phyloP scores from a whole-genome alignment of 306 rosid genomes.

The Dalbergia oliveri region DNA sequence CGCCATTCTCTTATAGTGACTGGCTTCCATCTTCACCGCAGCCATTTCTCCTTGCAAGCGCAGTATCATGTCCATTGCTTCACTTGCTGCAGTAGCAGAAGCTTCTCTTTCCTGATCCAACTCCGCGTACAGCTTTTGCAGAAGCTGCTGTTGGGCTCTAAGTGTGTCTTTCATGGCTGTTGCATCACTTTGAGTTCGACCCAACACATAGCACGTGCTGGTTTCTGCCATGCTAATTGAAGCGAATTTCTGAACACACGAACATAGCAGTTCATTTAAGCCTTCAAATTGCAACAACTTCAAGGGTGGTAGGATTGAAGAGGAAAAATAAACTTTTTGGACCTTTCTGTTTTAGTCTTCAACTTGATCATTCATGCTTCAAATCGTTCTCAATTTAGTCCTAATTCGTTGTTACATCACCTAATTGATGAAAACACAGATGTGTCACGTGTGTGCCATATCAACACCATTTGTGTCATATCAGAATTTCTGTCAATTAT shows the following conservation, averaged over 20 bases:
- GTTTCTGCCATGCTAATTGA: conserved; percentile 66
- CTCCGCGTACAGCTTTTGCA: conserved; percentile 75
- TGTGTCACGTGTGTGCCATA: too few relatives aligned
- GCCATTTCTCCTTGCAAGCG: conserved; percentile 95
- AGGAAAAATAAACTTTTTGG: too few relatives aligned
- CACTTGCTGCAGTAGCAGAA: conserved; percentile 80
- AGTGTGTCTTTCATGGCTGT: conserved; percentile 66
- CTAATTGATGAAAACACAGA: too few relatives aligned
- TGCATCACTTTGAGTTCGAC: conserved; percentile 66
- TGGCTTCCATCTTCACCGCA: conserved; percentile 87
- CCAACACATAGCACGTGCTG: conserved; percentile 40
- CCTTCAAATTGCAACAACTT: conserved; percentile 1
- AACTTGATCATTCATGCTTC: too few relatives aligned
- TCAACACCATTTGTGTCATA: too few relatives aligned
- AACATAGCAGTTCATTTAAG: conserved; percentile 26
- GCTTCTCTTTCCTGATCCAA: conserved; percentile 94
- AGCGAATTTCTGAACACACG: conserved; percentile 43
- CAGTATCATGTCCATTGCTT: conserved; percentile 89
- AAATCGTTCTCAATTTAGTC: too few relatives aligned
- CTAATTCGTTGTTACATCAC: too few relatives aligned
- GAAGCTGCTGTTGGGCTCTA: conserved; percentile 70
- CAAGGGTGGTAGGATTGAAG: neutral
- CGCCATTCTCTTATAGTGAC: conserved; percentile 86
- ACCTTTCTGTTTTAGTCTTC: too few relatives aligned
- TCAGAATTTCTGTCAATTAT: too few relatives aligned